Evolutionary conservation across 2,329 filamentous ascomycete genomes (phyloP).

Genomic region (Cucurbitaria berberidis): DNA sequence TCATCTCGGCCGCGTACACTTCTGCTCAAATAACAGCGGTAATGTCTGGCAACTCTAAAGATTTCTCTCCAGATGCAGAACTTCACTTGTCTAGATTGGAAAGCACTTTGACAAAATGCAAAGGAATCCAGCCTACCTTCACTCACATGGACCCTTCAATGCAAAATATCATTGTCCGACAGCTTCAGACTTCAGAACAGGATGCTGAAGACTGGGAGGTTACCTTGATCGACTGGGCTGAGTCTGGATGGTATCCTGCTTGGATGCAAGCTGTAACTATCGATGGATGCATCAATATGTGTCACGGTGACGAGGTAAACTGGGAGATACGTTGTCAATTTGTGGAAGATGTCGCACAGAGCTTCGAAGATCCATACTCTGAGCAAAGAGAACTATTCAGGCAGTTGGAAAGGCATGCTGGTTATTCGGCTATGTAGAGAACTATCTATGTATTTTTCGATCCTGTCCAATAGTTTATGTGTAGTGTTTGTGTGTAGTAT

Average conservation of each 20-base stretch:
- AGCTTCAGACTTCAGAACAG: neutral
- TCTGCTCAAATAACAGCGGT: neutral
- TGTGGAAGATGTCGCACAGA: neutral
- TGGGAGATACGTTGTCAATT: neutral
- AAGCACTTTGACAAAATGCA: neutral
- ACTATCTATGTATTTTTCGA: too few relatives aligned
- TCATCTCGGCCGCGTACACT: neutral
- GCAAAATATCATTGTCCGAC: conserved; percentile 4
- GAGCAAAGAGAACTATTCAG: neutral
- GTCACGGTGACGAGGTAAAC: neutral
- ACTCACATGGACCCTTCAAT: conserved; percentile 2
- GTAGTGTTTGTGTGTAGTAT: too few relatives aligned
- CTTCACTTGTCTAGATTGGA: neutral
- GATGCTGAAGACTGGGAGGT: neutral
- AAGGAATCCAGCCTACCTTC: neutral
- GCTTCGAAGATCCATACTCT: neutral
- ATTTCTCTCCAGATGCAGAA: neutral
- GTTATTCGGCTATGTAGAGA: too few relatives aligned
- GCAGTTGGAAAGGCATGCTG: too few relatives aligned
- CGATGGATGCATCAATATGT: neutral
- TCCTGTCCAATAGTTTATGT: too few relatives aligned
- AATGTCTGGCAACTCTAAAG: neutral
- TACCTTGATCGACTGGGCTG: conserved; percentile 1
- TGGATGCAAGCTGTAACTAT: conserved; percentile 1
- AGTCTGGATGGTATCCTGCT: neutral